Percentiles rank a stretch among this genome's conserved stretches.
These are phyloP conservation scores for Platanus orientalis DNA, from an alignment of 164 flowering plant species.

Conservation along the genomic window DNA sequence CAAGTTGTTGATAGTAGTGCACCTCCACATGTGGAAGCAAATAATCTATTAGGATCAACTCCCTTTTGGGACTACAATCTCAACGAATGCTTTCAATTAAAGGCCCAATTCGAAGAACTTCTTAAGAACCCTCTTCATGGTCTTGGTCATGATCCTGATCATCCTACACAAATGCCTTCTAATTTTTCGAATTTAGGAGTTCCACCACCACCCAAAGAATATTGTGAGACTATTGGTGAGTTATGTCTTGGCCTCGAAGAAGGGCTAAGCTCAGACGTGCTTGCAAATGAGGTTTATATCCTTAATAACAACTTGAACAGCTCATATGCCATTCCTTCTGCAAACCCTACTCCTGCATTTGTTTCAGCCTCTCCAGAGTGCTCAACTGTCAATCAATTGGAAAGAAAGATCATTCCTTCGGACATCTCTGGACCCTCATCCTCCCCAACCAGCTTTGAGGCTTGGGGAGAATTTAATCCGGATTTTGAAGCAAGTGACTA, in stretches of 20 bases:
- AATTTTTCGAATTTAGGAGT: conserved; percentile 2
- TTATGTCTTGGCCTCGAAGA: too few species aligned
- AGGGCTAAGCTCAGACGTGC: conserved; percentile 7
- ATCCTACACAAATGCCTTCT: not conserved
- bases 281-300: not conserved
- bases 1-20: not conserved
- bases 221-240: too few species aligned
- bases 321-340: conserved; percentile 1
- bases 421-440: not conserved
- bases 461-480: conserved; percentile 20
- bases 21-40: conserved; percentile 15
- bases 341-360: conserved; percentile 14
- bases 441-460: not conserved
- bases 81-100: conserved; percentile 9
- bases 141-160: conserved; percentile 4
- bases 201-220: conserved; percentile 6
- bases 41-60: conserved; percentile 15
- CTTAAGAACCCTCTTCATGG: not conserved
- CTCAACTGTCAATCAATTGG: conserved; percentile 1
- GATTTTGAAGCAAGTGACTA: conserved; percentile 33
- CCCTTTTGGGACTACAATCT: conserved; percentile 2
- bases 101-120: conserved; percentile 9
- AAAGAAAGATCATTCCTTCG: not conserved
- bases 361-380: conserved; percentile 15
- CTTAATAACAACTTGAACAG: not conserved